Percentiles rank a stretch among this genome's conserved stretches.
These are phyloP conservation scores for Manihot esculenta DNA, from an alignment of 441 rosid genomes.

Conservation along the genomic window DNA sequence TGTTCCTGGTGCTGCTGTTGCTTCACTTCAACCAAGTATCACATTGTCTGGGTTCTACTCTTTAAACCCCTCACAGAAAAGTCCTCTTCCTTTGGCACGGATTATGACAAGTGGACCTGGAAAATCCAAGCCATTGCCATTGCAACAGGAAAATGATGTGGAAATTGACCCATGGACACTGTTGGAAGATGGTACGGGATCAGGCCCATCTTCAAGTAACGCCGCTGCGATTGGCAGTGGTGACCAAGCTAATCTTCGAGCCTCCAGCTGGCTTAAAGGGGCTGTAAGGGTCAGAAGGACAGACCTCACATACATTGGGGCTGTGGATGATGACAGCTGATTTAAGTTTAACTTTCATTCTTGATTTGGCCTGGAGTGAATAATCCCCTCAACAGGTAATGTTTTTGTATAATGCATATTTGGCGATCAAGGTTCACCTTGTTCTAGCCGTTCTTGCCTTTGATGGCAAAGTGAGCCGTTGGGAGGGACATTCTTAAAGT, in stretches of 20 bases:
- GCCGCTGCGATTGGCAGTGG: conserved; percentile 46
- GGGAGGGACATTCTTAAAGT: conserved; percentile 31
- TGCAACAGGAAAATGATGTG: conserved; percentile 55
- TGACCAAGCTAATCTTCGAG: conserved; percentile 80
- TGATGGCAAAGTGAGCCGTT: conserved; percentile 32
- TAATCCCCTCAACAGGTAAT: conserved; percentile 35
- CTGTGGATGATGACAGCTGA: conserved; percentile 94
- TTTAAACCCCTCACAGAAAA: conserved; percentile 49
- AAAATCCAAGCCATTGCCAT: conserved; percentile 51
- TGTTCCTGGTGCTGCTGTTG: conserved; percentile 56
- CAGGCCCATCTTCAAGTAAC: conserved; percentile 60
- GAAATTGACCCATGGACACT: conserved; percentile 97
- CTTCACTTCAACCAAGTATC: conserved; percentile 61
- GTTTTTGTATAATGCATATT: conserved; percentile 9
- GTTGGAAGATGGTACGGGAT: conserved; percentile 91
- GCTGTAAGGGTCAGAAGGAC: conserved; percentile 84
- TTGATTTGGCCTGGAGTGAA: conserved; percentile 27
- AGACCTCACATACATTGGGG: conserved; percentile 84
- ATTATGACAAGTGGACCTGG: conserved; percentile 35
- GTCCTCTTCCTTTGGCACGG: conserved; percentile 43
- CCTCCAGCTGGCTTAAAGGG: conserved; percentile 92
- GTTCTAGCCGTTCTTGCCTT: conserved; percentile 26
- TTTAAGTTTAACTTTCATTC: conserved; percentile 34
- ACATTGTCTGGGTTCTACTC: conserved; percentile 36
- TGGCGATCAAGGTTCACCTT: conserved; percentile 24